Evolutionary conservation across 1,139 yeast genomes (phyloP).

Genomic region (Taphrina deformans): DNA sequence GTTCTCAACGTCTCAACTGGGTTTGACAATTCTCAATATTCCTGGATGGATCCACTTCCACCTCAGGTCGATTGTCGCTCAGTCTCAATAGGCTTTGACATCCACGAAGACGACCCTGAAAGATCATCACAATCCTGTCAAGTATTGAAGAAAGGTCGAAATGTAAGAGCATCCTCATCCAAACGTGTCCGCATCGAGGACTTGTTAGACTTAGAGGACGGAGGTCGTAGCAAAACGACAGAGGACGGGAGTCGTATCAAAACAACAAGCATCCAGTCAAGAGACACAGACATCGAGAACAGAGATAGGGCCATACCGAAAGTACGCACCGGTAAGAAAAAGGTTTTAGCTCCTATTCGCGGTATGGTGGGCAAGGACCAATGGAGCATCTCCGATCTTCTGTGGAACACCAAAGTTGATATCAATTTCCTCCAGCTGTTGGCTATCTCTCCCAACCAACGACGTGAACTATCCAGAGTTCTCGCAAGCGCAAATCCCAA

Average conservation of each 20-base stretch:
- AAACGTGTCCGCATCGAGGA: neutral
- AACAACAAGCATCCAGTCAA: too few species aligned
- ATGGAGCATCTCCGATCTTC: neutral
- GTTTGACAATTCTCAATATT: neutral
- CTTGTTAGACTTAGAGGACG: neutral
- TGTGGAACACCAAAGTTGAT: neutral
- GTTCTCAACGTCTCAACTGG: neutral
- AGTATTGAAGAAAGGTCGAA: neutral
- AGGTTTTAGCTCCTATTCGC: neutral
- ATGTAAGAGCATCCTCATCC: neutral
- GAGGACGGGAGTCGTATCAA: neutral
- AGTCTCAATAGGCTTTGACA: neutral
- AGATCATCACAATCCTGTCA: neutral
- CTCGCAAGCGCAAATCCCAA: neutral
- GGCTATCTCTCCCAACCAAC: neutral
- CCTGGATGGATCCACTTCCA: neutral
- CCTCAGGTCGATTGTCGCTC: neutral
- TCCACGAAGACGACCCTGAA: neutral
- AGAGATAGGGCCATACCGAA: neutral
- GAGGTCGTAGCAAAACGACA: neutral
- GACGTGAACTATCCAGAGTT: neutral
- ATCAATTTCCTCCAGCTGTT: neutral
- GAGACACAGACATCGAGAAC: too few species aligned
- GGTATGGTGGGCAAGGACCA: neutral
- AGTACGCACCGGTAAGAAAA: neutral